Evolutionary conservation across 2,329 filamentous ascomycete genomes (phyloP), one percentile per base, ranked within the genome.

Genomic region (Phialophora verrucosa): DNA sequence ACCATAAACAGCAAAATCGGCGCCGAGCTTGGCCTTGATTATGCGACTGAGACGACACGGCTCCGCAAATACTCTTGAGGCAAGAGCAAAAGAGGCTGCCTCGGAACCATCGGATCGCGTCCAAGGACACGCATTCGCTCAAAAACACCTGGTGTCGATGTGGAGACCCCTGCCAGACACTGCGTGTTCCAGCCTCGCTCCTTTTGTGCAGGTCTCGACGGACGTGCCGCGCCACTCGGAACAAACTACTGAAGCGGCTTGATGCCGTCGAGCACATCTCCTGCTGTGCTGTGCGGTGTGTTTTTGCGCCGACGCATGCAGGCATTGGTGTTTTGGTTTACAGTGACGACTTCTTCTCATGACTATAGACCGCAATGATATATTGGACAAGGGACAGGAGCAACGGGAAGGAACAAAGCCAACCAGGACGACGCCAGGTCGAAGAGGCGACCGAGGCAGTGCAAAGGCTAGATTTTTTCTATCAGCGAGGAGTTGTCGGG

Each of bases 1-100:
- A 56, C 27, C 63, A 54, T 11, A 58, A 64, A 29, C 57, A 55
- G 35, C 47, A 59, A 1, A 61, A 68, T 12, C 25, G 44, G 42
- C 57, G 55, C 35, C 35, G 56, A 60, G 32, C 44, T 32, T 58
- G 50, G 31, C 44, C 59, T 49, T 68, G 56, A 65, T 31, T 17
- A 7, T 31, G 17, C 42, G 14, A 50, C 29, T 44, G 27, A 11
- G 38, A 44, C 38, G 6, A 47, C 31, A 54, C 47, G 27, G 27
- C 25, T 14, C 53, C 4, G n/a, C 3, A 32, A 55, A 35, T 8
- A 29, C 5, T 53, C 12, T 11, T 53, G 23, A 27, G 27, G 2
- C 27, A 4, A 11, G 27, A 55, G 14, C 53, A 35, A 32, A 29
- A 31, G 29, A 3, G 35, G 53, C 23, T 27, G 20, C 49, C 10